Percentiles rank a stretch among this genome's conserved stretches.
These are phyloP conservation scores for Globisporangium ultimum DNA, from an alignment of 352 stramenopile species.

Conservation along the genomic window DNA sequence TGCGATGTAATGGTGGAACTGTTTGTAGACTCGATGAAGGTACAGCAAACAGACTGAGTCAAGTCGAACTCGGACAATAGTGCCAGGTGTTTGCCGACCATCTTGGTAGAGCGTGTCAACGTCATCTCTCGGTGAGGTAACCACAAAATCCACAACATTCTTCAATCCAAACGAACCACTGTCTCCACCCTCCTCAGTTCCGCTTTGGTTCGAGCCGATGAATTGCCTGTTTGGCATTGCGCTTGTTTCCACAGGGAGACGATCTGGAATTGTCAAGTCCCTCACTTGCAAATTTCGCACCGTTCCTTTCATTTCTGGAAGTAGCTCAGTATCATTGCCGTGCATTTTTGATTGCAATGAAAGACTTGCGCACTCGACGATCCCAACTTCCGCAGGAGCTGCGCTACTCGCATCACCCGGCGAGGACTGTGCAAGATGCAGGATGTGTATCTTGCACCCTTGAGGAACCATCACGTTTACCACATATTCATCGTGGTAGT, in stretches of 20 bases:
- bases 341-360: conserved; percentile 12
- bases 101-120: conserved; percentile 3
- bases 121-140: conserved; percentile 11
- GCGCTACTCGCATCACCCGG: background rate
- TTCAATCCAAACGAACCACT: conserved; percentile 47
- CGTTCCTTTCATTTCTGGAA: conserved; percentile 51
- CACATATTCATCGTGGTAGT: conserved; percentile 7
- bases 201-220: conserved; percentile 62
- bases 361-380: conserved; percentile 16
- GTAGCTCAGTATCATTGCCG: background rate
- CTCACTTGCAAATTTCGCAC: conserved; percentile 69
- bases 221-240: conserved; percentile 63
- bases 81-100: conserved; percentile 11
- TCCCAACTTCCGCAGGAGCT: conserved; percentile 14
- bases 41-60: conserved; percentile 83
- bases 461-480: conserved; percentile 25
- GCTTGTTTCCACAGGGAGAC: conserved; percentile 21
- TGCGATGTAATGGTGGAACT: conserved; percentile 73
- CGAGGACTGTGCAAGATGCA: conserved; percentile 33
- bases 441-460: conserved; percentile 35
- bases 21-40: conserved; percentile 84
- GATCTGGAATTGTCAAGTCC: conserved; percentile 52
- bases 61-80: conserved; percentile 48
- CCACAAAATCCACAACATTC: conserved; percentile 69
- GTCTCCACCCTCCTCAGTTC: conserved; percentile 31